These are phyloP conservation scores for Penicillium sp. DNA, from an alignment of 2,329 filamentous ascomycete species.

Conservation along the genomic window DNA sequence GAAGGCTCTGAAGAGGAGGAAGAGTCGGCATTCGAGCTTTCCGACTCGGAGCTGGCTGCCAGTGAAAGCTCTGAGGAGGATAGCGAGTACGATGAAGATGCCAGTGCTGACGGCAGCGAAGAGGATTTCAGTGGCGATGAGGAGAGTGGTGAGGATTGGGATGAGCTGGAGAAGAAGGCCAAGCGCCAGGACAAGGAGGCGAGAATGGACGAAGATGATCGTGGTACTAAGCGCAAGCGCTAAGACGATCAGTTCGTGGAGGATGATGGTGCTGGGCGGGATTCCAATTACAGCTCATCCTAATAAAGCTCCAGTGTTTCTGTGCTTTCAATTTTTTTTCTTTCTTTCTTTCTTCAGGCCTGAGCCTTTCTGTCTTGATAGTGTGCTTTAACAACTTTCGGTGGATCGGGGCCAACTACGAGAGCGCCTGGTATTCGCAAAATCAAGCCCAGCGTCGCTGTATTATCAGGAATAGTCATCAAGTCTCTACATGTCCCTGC, in stretches of 20 bases:
- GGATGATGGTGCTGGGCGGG: background rate
- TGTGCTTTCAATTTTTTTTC: background rate
- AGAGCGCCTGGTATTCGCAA: background rate
- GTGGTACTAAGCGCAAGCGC: slow-evolving; percentile 74
- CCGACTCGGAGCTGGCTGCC: slow-evolving; percentile 73
- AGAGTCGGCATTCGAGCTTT: slow-evolving; percentile 89
- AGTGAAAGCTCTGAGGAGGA: slow-evolving; percentile 86
- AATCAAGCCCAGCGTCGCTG: background rate
- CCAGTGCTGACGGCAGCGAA: slow-evolving; percentile 72
- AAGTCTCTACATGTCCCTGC: background rate
- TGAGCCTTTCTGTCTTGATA: background rate
- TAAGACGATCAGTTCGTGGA: slow-evolving; percentile 33
- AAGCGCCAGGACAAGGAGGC: slow-evolving; percentile 63
- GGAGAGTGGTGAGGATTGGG: slow-evolving; percentile 87
- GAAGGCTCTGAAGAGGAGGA: slow-evolving; percentile 80
- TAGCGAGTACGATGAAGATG: slow-evolving; percentile 91
- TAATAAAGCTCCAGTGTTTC: background rate
- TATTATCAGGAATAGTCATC: background rate
- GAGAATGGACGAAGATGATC: slow-evolving; percentile 57
- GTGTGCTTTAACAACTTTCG: background rate
- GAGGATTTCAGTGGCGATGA: slow-evolving; percentile 60
- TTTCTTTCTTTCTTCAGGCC: background rate
- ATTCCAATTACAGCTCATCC: background rate
- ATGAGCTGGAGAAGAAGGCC: slow-evolving; percentile 88
- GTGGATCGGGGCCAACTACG: background rate